Evolutionary conservation across 1,284 basidiomycete species (phyloP).

Genomic region (Sanghuangporus sanghuang): DNA sequence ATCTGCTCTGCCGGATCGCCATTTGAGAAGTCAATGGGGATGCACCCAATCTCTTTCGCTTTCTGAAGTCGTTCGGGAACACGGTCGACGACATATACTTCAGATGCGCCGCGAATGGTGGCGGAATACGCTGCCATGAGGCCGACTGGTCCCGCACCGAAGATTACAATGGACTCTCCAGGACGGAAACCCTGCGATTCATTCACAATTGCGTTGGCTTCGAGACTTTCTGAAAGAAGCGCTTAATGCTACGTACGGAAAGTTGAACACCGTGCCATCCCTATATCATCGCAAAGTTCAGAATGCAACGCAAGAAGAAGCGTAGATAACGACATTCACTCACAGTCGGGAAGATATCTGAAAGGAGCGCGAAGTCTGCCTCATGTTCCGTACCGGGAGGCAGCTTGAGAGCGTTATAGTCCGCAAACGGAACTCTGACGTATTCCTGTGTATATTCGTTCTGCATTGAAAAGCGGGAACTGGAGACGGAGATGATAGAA

Average conservation of each 20-base stretch:
- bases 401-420: conserved; percentile 47
- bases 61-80: conserved; percentile 46
- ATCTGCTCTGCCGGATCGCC: conserved; percentile 42
- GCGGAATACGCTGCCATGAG: conserved; percentile 55
- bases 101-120: conserved; percentile 41
- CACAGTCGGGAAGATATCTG: conserved; percentile 51
- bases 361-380: conserved; percentile 49
- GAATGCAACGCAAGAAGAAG: not conserved
- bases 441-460: conserved; percentile 34
- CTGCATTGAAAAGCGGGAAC: not conserved
- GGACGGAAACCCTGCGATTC: conserved; percentile 39
- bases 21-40: conserved; percentile 42
- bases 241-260: conserved; percentile 28
- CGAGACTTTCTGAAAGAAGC: not conserved
- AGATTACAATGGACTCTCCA: conserved; percentile 47
- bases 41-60: conserved; percentile 45
- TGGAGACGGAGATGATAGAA: not conserved
- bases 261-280: conserved; percentile 50
- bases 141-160: conserved; percentile 43
- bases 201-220: not conserved
- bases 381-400: conserved; percentile 48
- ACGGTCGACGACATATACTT: conserved; percentile 50
- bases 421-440: conserved; percentile 47
- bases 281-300: conserved; percentile 21
- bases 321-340: conserved; percentile 13